A percentile compares a stretch with the other conserved stretches of the same genome.
These are phyloP conservation scores for Globisporangium cederbergense DNA, from an alignment of 352 stramenopile species.

Conservation along the genomic window DNA sequence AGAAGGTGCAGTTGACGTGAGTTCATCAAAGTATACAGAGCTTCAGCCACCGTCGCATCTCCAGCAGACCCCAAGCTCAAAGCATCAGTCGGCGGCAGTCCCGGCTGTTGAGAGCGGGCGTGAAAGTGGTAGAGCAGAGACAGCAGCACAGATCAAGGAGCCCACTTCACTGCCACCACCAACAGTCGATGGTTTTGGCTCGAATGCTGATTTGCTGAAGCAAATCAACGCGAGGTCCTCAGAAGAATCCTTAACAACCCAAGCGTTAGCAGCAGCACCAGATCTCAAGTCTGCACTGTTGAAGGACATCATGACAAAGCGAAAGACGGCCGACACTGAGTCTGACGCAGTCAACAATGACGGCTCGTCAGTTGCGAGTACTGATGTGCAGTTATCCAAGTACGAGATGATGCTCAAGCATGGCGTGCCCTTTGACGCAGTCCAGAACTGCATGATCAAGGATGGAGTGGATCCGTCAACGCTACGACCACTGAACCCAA, in stretches of 20 bases:
- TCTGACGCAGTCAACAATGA: not conserved
- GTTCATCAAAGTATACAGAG: slow-evolving; percentile 6
- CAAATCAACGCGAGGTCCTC: slow-evolving; percentile 1
- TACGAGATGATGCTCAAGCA: slow-evolving; percentile 65
- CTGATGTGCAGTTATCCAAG: slow-evolving; percentile 20
- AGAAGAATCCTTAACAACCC: not conserved
- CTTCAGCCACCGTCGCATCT: slow-evolving; percentile 6
- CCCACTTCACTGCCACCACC: no score
- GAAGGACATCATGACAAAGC: slow-evolving; percentile 1
- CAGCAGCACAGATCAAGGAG: not conserved
- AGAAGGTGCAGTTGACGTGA: not conserved
- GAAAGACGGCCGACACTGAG: not conserved
- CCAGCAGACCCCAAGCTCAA: not conserved
- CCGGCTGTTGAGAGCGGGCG: not conserved
- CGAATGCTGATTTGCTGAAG: not conserved
- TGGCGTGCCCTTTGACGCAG: slow-evolving; percentile 65
- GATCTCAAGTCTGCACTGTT: slow-evolving; percentile 14
- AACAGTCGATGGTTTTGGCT: not conserved
- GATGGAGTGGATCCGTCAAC: slow-evolving; percentile 49
- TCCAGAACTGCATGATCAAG: slow-evolving; percentile 73
- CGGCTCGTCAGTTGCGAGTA: not conserved
- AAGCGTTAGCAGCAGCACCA: not conserved
- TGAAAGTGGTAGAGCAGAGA: not conserved
- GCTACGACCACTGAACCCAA: slow-evolving; percentile 19
- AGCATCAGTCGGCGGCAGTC: not conserved